These are phyloP conservation scores for Escovopsis sp. DNA, from an alignment of 2,329 filamentous ascomycete species.

Conservation along the genomic window DNA sequence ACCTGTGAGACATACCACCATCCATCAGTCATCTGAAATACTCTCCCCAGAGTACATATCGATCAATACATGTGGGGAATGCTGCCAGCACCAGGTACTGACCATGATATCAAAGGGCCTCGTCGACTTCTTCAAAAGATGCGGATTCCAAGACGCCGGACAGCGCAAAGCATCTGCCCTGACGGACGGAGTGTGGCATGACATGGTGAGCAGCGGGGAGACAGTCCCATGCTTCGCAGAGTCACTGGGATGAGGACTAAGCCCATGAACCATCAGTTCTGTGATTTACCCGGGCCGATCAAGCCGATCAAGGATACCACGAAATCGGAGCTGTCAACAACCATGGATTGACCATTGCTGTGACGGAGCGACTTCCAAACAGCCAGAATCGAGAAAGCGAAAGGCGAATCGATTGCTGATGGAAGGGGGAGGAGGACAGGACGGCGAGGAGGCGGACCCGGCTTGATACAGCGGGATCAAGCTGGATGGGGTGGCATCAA, in stretches of 20 bases:
- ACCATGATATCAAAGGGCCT: constrained; percentile 35
- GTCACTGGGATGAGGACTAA: background rate
- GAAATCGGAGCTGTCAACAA: background rate
- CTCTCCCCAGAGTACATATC: too few relatives aligned
- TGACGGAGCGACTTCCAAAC: too few relatives aligned
- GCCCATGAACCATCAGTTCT: background rate
- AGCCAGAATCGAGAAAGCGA: too few relatives aligned
- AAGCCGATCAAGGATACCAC: background rate
- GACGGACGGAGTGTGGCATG: constrained; percentile 67
- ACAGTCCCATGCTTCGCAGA: background rate
- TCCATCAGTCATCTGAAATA: too few relatives aligned
- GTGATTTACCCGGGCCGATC: background rate
- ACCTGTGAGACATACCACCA: constrained; percentile 32
- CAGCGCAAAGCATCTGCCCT: constrained; percentile 50
- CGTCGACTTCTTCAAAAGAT: constrained; percentile 59
- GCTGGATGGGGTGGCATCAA: too few relatives aligned
- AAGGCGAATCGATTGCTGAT: too few relatives aligned
- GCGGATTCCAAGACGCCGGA: constrained; percentile 57
- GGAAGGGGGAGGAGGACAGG: too few relatives aligned
- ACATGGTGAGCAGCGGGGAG: constrained; percentile 48
- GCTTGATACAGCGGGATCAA: too few relatives aligned
- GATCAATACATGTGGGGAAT: background rate
- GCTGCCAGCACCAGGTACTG: too few relatives aligned
- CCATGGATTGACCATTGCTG: background rate
- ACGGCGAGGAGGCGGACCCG: too few relatives aligned